Evolutionary conservation across 2,329 filamentous ascomycete genomes (phyloP), one percentile per base, ranked within the genome.

Genomic region (Pseudocercospora vitis): DNA sequence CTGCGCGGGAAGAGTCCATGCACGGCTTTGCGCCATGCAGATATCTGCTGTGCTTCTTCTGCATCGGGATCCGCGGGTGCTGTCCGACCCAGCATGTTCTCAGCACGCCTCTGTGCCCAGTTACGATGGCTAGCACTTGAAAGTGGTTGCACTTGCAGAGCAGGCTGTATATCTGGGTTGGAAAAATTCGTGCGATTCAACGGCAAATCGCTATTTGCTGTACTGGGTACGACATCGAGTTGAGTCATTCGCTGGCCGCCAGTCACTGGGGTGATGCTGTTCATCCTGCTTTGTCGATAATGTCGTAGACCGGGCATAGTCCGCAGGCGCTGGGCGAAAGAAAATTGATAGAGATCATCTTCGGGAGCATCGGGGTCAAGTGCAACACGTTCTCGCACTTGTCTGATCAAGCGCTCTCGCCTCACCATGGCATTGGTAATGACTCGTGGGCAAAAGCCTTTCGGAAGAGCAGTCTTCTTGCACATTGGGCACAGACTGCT

Each of bases 401-500:
- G 77, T 23, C 86, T 76, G 9, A 90, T 75, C 19, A 87, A 81
- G 12, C 87, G 80, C 71, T 96, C 91, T 32, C 88, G 82, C 16
- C 88, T 84, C 4, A 95, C 91, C 87, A 95, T 95, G 12, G 81
- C 80, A 63, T 95, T 94, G 4, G 90, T 95, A 35, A 95, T 84
- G 14, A 78, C 78, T 0, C 76, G 73, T 0, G 76, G 75, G 56
- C 76, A 78, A 48, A 73, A 79, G 14, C 78, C 89, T 74, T 63
- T 69, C 65, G 91, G 91, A 1, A 96, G 74, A 65, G 91, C 89
- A 46, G 82, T 88, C 56, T 86, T 82, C 70, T 96, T 96, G 77
- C 94, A 99, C 63, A 95, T 77, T 0, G 94, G 92, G 66, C 94
- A 99, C 1, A 96, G 78, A 14, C 89, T 95, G 67, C 88, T 95